Percentiles rank a stretch among this genome's conserved stretches.
These are phyloP conservation scores for Phialophora macrospora DNA, from an alignment of 2,329 filamentous ascomycete species.

Conservation along the genomic window DNA sequence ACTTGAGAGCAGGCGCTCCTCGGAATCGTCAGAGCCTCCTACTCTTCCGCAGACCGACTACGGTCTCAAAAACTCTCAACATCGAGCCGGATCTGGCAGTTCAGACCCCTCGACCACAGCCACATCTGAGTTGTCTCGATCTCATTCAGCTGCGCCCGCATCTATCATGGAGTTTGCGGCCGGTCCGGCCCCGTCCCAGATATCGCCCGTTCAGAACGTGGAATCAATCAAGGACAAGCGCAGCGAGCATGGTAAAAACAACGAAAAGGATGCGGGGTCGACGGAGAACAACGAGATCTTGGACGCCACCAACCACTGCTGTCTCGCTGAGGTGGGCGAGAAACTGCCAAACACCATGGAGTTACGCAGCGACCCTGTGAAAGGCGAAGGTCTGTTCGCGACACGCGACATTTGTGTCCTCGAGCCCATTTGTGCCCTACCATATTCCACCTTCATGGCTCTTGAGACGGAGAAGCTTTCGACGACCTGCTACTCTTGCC, in stretches of 20 bases:
- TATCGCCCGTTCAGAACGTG: neutral
- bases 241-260: neutral
- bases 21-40: neutral
- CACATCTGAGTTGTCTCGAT: neutral
- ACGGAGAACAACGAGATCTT: neutral
- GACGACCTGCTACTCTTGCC: constrained; percentile 29
- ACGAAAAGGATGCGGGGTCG: neutral
- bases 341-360: constrained; percentile 3
- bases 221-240: neutral
- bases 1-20: neutral
- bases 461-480: constrained; percentile 22
- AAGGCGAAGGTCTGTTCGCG: constrained; percentile 25
- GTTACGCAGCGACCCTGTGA: constrained; percentile 11
- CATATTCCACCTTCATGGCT: constrained; percentile 22
- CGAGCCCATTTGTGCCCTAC: constrained; percentile 23
- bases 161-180: neutral
- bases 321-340: constrained; percentile 47
- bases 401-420: constrained; percentile 18
- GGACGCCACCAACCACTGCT: neutral
- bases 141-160: neutral
- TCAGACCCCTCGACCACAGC: neutral
- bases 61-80: neutral
- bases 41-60: neutral
- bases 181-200: neutral
- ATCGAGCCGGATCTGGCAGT: neutral